Base-by-base conservation (phyloP, 2,329 filamentous ascomycete species). In the Xylaria sp. region DNA sequence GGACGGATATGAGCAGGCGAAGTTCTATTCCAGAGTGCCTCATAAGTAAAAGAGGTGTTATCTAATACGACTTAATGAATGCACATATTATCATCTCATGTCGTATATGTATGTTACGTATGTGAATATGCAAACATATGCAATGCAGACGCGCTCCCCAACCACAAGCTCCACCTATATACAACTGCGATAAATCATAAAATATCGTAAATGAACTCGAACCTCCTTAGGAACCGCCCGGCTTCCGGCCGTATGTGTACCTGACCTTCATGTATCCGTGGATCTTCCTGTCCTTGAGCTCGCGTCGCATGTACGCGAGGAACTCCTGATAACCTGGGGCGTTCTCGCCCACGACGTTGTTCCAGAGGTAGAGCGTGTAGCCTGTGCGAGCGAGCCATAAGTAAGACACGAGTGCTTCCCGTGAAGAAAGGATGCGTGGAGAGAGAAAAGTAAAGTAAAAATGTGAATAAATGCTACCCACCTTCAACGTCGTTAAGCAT, bases 401-500 rank as follows among this genome's bases (percentile, higher is more conserved):
- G n/a, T n/a, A n/a, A n/a, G n/a, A n/a, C n/a, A n/a, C n/a, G n/a
- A n/a, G n/a, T n/a, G 29, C 41, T 41, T 37, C 29, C 29, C 3
- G 11, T 7, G 29, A 29, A 13, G 24, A 24, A 39, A 22, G 16
- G 6, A 16, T 4, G 7, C 21, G 20, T 4, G 37, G 17, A 18
- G 8, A 22, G 34, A 48, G 22, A 19, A 26, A 9, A 40, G 21
- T 16, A 34, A 9, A 45, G 41, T 11, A 40, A 6, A 1, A 7
- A 40, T 44, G 39, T 19, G 9, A 16, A 19, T 9, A 8, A 24
- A 21, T 1, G 9, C 4, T 6, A 44, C 58, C 34, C 42, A 67
- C 66, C 66, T 42, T 69, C 66, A 7, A 68, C 55, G 41, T 67
- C 66, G 39, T 67, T 62, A 44, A 66, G 60, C 50, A 66, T 60